phyloP scores from a whole-genome alignment of 345 rosid species.

The Passiflora organensis region DNA sequence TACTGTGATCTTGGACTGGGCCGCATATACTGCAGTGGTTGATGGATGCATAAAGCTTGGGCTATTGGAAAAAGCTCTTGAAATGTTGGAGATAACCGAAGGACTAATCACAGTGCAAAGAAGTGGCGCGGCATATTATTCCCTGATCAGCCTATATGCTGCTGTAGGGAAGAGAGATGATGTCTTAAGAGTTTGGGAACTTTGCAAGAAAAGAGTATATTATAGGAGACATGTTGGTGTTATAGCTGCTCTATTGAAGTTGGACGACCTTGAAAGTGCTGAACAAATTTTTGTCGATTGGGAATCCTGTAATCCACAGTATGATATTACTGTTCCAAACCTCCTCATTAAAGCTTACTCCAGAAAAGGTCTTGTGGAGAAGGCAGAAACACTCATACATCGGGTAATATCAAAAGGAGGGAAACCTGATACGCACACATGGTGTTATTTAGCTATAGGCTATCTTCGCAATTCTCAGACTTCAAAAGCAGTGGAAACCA shows the following conservation, averaged over 20 bases:
- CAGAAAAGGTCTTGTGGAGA: constrained; percentile 29
- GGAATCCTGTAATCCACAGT: constrained; percentile 15
- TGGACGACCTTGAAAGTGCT: constrained; percentile 41
- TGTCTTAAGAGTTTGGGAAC: constrained; percentile 37
- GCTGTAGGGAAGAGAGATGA: constrained; percentile 36
- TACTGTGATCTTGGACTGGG: constrained; percentile 16
- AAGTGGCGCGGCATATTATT: constrained; percentile 7
- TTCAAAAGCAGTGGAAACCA: constrained; percentile 21
- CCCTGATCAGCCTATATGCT: constrained; percentile 24
- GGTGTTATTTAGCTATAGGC: constrained; percentile 26
- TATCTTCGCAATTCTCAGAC: constrained; percentile 19
- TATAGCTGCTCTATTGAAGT: constrained; percentile 28
- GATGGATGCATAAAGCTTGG: constrained; percentile 19
- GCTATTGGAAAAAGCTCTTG: constrained; percentile 23
- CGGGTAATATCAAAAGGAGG: constrained; percentile 19
- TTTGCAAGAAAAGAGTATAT: constrained; percentile 17
- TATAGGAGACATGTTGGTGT: constrained; percentile 21
- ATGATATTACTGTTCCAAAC: constrained; percentile 29
- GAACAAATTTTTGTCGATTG: constrained; percentile 37
- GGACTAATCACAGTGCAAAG: constrained; percentile 7
- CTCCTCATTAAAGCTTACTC: constrained; percentile 23
- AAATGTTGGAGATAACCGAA: constrained; percentile 30
- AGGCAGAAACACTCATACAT: constrained; percentile 23
- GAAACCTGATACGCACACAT: constrained; percentile 18
- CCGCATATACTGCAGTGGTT: constrained; percentile 11